These are phyloP conservation scores for Populus simonii DNA, from an alignment of 345 rosid genomes.

Conservation along the genomic window DNA sequence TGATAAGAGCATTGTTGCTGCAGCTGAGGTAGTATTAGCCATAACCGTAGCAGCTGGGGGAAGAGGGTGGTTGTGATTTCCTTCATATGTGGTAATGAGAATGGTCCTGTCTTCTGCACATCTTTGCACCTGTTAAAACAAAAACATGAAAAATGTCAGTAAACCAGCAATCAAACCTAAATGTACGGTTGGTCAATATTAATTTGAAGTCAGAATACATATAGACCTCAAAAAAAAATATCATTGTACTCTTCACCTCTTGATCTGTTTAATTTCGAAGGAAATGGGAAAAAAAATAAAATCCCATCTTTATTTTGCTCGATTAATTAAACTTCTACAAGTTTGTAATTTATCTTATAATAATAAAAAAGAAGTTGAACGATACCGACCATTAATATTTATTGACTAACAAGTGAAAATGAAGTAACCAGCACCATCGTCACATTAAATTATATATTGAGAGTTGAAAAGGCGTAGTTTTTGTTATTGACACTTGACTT, in stretches of 20 bases:
- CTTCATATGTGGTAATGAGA: slow-evolving; percentile 88
- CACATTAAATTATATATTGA: background rate
- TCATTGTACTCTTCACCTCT: background rate
- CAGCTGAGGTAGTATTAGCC: slow-evolving; percentile 89
- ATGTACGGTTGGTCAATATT: background rate
- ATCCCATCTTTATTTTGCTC: no score
- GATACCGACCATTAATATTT: background rate
- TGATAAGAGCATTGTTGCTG: slow-evolving; percentile 80
- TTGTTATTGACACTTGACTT: background rate
- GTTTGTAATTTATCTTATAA: background rate
- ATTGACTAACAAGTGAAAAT: background rate
- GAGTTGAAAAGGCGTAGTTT: background rate
- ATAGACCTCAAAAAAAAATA: background rate
- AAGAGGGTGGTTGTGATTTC: slow-evolving; percentile 91
- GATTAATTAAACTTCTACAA: background rate
- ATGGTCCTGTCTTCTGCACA: slow-evolving; percentile 78
- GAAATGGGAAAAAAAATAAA: background rate
- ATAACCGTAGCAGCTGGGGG: slow-evolving; percentile 86
- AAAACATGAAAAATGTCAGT: background rate
- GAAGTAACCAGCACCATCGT: background rate
- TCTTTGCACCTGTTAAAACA: slow-evolving; percentile 67
- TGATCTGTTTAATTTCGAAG: background rate
- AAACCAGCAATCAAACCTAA: background rate
- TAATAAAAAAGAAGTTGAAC: background rate
- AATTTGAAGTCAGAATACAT: background rate